These are phyloP conservation scores for Pichia phayaonensis DNA, from an alignment of 805 yeast species.

Conservation along the genomic window DNA sequence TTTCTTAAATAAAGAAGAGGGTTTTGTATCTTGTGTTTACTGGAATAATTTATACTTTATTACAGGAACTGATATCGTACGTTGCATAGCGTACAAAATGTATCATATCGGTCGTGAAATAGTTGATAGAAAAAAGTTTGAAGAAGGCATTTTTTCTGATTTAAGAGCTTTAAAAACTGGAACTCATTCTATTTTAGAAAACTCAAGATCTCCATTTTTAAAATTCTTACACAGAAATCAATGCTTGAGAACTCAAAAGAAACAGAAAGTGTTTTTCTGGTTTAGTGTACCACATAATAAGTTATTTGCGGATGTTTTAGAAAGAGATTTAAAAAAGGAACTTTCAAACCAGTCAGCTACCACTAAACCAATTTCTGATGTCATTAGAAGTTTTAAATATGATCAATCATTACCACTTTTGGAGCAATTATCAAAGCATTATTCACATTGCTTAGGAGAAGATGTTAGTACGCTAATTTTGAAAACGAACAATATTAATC, in stretches of 20 bases:
- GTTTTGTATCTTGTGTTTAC: slow-evolving; percentile 83
- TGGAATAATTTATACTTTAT: slow-evolving; percentile 88
- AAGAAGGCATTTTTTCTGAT: slow-evolving; percentile 93
- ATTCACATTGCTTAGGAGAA: slow-evolving; percentile 12
- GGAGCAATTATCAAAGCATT: slow-evolving; percentile 40
- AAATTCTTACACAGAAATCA: slow-evolving; percentile 78
- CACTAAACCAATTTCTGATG: slow-evolving; percentile 65
- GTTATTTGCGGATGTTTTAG: slow-evolving; percentile 86
- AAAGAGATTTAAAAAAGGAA: slow-evolving; percentile 84
- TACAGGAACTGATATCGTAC: slow-evolving; percentile 94
- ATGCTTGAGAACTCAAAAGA: slow-evolving; percentile 89
- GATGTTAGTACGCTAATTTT: slow-evolving; percentile 8
- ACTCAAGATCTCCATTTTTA: slow-evolving; percentile 77
- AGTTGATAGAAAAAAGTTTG: slow-evolving; percentile 84
- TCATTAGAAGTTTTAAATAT: slow-evolving; percentile 69
- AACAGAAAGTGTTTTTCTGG: slow-evolving; percentile 96
- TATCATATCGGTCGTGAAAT: slow-evolving; percentile 84
- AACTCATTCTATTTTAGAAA: slow-evolving; percentile 78
- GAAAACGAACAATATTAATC: background rate
- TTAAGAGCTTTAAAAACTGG: slow-evolving; percentile 80
- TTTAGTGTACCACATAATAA: slow-evolving; percentile 91
- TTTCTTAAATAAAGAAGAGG: slow-evolving; percentile 80
- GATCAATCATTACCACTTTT: slow-evolving; percentile 43
- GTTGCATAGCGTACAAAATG: slow-evolving; percentile 83
- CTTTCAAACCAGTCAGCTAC: slow-evolving; percentile 53